Evolutionary conservation across 2,329 filamentous ascomycete species (phyloP).

Genomic region (Cadophora luteo-olivacea): DNA sequence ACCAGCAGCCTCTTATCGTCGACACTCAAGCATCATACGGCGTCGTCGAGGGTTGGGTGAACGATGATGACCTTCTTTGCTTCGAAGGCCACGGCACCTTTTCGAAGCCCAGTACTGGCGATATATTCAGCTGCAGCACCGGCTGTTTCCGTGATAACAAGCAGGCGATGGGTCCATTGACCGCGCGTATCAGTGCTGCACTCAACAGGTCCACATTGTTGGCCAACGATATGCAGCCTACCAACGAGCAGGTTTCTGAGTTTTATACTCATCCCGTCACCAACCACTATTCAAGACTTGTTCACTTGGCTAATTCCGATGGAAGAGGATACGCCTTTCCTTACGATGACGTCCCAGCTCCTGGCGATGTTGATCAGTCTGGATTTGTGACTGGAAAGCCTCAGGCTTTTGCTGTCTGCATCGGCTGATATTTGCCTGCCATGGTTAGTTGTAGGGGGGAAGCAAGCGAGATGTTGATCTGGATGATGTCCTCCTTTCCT

Average conservation of each 20-base stretch:
- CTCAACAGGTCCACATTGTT: constrained; percentile 35
- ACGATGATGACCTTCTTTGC: constrained; percentile 50
- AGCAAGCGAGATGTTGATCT: background rate
- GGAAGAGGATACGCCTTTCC: constrained; percentile 68
- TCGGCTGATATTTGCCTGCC: constrained; percentile 21
- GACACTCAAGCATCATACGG: background rate
- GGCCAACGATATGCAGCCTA: constrained; percentile 55
- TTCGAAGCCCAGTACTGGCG: constrained; percentile 59
- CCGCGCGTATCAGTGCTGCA: constrained; percentile 31
- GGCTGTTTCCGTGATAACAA: constrained; percentile 58
- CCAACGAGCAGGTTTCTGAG: constrained; percentile 50
- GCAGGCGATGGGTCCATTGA: constrained; percentile 28
- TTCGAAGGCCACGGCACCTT: constrained; percentile 57
- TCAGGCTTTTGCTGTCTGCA: constrained; percentile 27
- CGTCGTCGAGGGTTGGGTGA: constrained; percentile 39
- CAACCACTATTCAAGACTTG: constrained; percentile 65
- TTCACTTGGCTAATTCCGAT: constrained; percentile 65
- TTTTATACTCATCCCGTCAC: constrained; percentile 63
- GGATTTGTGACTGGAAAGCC: constrained; percentile 59
- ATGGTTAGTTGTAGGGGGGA: background rate
- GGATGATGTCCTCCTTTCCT: background rate
- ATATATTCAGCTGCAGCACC: constrained; percentile 71
- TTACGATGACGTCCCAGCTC: constrained; percentile 71
- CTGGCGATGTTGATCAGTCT: constrained; percentile 60
- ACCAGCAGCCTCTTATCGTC: background rate